Evolutionary conservation across 768 basidiomycete species (phyloP).

Genomic region (Mycena kentingensis): DNA sequence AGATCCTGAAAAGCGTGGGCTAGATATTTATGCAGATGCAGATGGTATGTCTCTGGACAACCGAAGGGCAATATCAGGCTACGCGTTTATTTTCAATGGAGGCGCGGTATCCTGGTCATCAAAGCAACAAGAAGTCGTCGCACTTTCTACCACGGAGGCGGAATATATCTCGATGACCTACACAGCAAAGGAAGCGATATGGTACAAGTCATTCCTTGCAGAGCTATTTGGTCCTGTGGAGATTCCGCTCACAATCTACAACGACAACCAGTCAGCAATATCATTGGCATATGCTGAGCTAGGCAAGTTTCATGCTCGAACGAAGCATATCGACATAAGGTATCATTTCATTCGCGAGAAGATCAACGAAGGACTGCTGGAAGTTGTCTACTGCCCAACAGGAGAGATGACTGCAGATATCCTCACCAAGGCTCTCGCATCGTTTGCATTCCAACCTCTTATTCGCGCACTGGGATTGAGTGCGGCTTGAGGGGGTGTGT

Average conservation of each 20-base stretch:
- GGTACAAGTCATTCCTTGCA: slow-evolving; percentile 11
- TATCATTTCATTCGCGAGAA: slow-evolving; percentile 37
- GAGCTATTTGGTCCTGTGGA: slow-evolving; percentile 10
- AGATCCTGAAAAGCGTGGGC: neutral
- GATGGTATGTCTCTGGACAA: slow-evolving; percentile 12
- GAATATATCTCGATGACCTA: slow-evolving; percentile 33
- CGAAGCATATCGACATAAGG: slow-evolving; percentile 37
- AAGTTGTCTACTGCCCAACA: slow-evolving; percentile 29
- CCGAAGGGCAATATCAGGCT: slow-evolving; percentile 15
- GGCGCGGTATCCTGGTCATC: slow-evolving; percentile 18
- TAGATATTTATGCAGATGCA: slow-evolving; percentile 7
- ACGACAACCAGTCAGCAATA: slow-evolving; percentile 31
- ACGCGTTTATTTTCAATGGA: slow-evolving; percentile 10
- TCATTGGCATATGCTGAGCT: slow-evolving; percentile 26
- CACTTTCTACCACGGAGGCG: slow-evolving; percentile 22
- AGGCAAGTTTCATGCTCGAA: slow-evolving; percentile 28
- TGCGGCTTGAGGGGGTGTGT: slow-evolving; percentile 26
- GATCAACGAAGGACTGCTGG: slow-evolving; percentile 25
- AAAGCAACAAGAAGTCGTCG: slow-evolving; percentile 28
- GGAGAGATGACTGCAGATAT: slow-evolving; percentile 37
- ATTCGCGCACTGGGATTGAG: slow-evolving; percentile 16
- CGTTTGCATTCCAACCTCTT: slow-evolving; percentile 14
- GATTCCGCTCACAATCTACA: slow-evolving; percentile 5
- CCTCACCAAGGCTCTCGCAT: slow-evolving; percentile 38
- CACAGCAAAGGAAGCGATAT: slow-evolving; percentile 25